phyloP scores from a whole-genome alignment of 2,329 filamentous ascomycete genomes.

The Colletotrichum sp. region DNA sequence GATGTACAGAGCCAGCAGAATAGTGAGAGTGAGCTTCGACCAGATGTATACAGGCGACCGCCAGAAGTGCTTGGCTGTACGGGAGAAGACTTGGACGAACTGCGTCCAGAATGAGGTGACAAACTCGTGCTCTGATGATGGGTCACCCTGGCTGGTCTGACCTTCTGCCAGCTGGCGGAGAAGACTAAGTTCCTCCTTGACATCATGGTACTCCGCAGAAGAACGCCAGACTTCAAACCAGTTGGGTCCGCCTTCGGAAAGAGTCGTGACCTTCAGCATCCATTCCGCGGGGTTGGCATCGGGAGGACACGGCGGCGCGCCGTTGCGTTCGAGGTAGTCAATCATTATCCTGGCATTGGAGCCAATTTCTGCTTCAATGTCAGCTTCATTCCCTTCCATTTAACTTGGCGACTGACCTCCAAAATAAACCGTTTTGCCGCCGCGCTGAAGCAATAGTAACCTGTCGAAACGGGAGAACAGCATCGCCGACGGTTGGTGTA shows the following conservation, averaged over 20 bases:
- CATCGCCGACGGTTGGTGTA: conserved; percentile 51
- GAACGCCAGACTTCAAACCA: conserved; percentile 37
- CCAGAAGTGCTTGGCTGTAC: conserved; percentile 77
- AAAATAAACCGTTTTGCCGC: conserved; percentile 65
- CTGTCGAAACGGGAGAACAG: conserved; percentile 57
- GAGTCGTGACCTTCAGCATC: conserved; percentile 57
- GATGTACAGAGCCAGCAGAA: conserved; percentile 61
- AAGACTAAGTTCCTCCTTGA: conserved; percentile 31
- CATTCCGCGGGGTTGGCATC: conserved; percentile 71
- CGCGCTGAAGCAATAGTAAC: conserved; percentile 58
- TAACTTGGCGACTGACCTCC: conserved; percentile 31
- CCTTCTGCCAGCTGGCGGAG: conserved; percentile 41
- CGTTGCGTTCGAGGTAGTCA: conserved; percentile 66
- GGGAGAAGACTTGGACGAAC: conserved; percentile 61
- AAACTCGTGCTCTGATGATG: conserved; percentile 59
- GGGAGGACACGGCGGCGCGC: conserved; percentile 56
- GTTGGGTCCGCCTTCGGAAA: conserved; percentile 35
- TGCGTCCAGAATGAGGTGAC: conserved; percentile 71
- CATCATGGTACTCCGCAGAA: conserved; percentile 30
- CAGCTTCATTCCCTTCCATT: not conserved
- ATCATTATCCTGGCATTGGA: conserved; percentile 53
- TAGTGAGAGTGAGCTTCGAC: conserved; percentile 63
- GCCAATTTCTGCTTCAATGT: conserved; percentile 24
- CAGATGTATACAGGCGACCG: conserved; percentile 75
- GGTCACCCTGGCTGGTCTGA: not conserved